These are phyloP conservation scores for Cytospora schulzeri DNA, from an alignment of 2,329 filamentous ascomycete genomes.

Conservation along the genomic window DNA sequence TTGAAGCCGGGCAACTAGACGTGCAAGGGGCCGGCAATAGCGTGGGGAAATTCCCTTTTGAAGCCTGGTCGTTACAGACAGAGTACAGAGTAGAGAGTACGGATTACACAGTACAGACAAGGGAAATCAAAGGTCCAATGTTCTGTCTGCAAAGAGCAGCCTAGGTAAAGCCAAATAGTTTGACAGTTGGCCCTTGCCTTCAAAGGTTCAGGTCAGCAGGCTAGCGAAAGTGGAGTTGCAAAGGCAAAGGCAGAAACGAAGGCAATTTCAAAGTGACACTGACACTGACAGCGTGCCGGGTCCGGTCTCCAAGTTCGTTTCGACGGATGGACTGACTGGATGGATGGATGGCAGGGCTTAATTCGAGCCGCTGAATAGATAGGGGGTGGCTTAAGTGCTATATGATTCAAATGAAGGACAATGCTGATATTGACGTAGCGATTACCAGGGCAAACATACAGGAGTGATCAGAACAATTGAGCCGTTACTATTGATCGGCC, in stretches of 20 bases:
- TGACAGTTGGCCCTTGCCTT: not conserved
- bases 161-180: not conserved
- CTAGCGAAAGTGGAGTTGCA: not conserved
- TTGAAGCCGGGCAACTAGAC: conserved; percentile 4
- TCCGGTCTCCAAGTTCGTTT: not conserved
- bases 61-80: conserved; percentile 6
- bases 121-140: not conserved
- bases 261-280: not conserved
- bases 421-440: not conserved
- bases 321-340: not conserved
- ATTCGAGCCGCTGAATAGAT: not conserved
- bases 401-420: not conserved
- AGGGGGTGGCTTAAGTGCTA: not conserved
- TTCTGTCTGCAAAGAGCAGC: not conserved
- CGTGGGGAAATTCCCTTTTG: not conserved
- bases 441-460: not conserved
- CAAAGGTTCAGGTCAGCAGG: not conserved
- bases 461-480: not conserved
- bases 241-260: not conserved
- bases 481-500: not conserved
- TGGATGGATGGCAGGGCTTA: not conserved
- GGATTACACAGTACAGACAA: not conserved
- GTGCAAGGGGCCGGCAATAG: conserved; percentile 19
- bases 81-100: not conserved
- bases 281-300: not conserved